phyloP scores from a whole-genome alignment of 1,284 basidiomycete genomes.

The Mycena citricolor region DNA sequence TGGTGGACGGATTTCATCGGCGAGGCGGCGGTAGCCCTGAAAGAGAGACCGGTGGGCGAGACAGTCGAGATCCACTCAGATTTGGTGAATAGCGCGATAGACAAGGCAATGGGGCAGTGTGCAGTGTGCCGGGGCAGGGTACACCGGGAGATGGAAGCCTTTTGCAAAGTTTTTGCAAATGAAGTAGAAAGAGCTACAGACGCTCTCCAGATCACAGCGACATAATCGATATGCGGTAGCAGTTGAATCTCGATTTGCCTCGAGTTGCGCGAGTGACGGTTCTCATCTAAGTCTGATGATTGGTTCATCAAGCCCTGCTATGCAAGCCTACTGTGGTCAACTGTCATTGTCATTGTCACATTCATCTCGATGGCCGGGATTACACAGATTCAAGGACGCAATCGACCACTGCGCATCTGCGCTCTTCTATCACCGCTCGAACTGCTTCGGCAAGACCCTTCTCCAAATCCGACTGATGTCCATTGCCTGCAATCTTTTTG shows the following conservation, averaged over 20 bases:
- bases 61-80: conserved; percentile 6
- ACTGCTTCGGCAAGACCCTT: conserved; percentile 50
- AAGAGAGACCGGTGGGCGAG: conserved; percentile 4
- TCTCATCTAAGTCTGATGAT: too few species aligned
- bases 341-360: too few species aligned
- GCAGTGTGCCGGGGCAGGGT: conserved; percentile 5
- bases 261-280: too few species aligned
- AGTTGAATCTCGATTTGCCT: too few species aligned
- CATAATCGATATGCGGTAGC: too few species aligned
- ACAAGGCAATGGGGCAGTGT: conserved; percentile 7
- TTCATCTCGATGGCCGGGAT: too few species aligned
- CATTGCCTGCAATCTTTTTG: conserved; percentile 39
- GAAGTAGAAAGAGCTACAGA: conserved; percentile 6
- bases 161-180: conserved; percentile 3
- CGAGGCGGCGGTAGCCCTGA: conserved; percentile 6
- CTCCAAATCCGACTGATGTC: conserved; percentile 32
- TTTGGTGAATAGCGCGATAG: conserved; percentile 2
- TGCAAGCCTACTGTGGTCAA: too few species aligned
- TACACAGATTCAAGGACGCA: conserved; percentile 43
- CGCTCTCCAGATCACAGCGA: too few species aligned
- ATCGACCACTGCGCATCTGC: conserved; percentile 64
- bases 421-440: conserved; percentile 54
- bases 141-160: conserved; percentile 7
- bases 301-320: too few species aligned
- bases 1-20: conserved; percentile 14